Base-by-base conservation (phyloP, 352 stramenopile species). In the Globisporangium cylindrosporum region DNA sequence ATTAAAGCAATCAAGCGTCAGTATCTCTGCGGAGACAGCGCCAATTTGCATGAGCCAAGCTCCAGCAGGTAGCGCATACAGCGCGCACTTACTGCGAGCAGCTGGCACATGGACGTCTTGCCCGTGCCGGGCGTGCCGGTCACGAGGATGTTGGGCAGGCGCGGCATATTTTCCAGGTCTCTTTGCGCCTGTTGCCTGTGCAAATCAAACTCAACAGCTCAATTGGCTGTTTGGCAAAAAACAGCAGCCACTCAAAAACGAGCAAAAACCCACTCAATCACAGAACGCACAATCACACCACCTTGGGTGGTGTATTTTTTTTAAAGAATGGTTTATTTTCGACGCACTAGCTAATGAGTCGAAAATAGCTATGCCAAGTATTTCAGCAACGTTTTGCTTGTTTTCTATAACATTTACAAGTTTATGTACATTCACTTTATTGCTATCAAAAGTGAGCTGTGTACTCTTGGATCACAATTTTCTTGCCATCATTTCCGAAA, bases 91-190 rank as follows among this genome's bases (percentile, higher is more conserved):
- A 94, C 86, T 71, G 83, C 91, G 43, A 99, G 84, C 62, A 97
- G 79, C 62, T 96, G 89, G 69, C 90, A 97, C 71, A 97, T 97
- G 53, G 87, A 91, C 53, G 95, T 99, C 84, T 99, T 98, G 57
- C 92, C 92, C 63, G 92, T 98, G 55, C 97, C 97, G 15, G 97
- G 97, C 49, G 97, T 99, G 20, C 97, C 97, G n/a, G 97, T 99
- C 32, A 99, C 83, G 46, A 99, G 86, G 73, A 99, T 97, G 77
- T 99, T 99, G 4, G 97, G 97, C 61, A 86, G 67, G 56, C 81
- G 83, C 69, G 75, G 64, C 79, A 85, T 85, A 32, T 32, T 32
- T 66, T 38, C 24, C 53, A 59, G 10, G 53, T 38, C 41, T 58
- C 4, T 36, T 34, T 20, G 14, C 18, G 25, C 6, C 5, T 38